Evolutionary conservation across 108 stramenopile species (phyloP).

Genomic region (Conticribra guillardii): DNA sequence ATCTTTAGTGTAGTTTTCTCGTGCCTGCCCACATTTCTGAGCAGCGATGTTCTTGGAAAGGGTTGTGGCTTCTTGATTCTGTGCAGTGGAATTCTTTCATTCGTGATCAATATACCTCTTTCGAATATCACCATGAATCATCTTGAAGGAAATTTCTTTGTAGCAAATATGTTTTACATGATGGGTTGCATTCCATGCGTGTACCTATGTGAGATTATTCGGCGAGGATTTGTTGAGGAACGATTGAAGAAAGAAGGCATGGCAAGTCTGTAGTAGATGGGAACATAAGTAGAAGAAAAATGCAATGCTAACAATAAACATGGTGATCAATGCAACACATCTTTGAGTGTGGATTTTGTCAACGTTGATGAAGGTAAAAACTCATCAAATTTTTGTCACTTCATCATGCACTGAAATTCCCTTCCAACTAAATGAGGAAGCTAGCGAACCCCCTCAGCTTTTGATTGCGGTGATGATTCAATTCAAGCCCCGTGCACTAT

Average conservation of each 20-base stretch:
- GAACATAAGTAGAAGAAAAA: too few relatives aligned
- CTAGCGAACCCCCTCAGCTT: too few relatives aligned
- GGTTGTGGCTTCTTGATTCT: constrained; percentile 11
- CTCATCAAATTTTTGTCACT: too few relatives aligned
- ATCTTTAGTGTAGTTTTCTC: constrained; percentile 16
- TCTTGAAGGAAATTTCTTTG: constrained; percentile 30
- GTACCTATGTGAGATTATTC: constrained; percentile 2
- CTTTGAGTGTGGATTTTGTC: too few relatives aligned
- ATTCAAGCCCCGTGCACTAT: too few relatives aligned
- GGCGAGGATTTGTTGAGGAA: constrained; percentile 15
- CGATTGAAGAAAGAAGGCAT: constrained; percentile 6
- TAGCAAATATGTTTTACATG: constrained; percentile 16
- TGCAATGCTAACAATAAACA: too few relatives aligned
- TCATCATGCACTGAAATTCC: too few relatives aligned
- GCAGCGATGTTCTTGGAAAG: constrained; percentile 21
- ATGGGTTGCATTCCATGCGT: constrained; percentile 14
- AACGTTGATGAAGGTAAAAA: too few relatives aligned
- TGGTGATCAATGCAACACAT: too few relatives aligned
- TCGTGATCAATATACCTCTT: constrained; percentile 21
- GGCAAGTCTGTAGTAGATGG: too few relatives aligned
- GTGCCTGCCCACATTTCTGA: constrained; percentile 18
- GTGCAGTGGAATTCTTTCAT: background rate
- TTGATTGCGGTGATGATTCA: too few relatives aligned
- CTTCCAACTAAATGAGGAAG: too few relatives aligned
- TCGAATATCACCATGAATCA: constrained; percentile 11